These are phyloP conservation scores for Hagleromyces aurorensis DNA, from an alignment of 805 yeast genomes.

Conservation along the genomic window DNA sequence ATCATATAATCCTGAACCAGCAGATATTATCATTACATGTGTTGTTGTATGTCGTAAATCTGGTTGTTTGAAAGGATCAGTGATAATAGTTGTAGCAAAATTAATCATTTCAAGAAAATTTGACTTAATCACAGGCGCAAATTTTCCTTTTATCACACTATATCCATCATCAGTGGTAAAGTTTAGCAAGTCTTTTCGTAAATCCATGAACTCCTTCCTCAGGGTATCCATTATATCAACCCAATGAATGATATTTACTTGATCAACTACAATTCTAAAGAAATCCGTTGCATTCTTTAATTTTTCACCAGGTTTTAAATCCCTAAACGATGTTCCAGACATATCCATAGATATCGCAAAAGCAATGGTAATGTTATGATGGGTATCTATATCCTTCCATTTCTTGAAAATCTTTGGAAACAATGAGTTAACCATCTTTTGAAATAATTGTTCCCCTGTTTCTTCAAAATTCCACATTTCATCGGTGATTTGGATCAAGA, in stretches of 20 bases:
- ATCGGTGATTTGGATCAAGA: conserved; percentile 78
- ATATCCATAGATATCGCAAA: conserved; percentile 71
- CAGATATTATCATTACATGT: conserved; percentile 81
- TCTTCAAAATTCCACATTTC: conserved; percentile 99
- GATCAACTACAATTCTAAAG: conserved; percentile 91
- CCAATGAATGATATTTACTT: conserved; percentile 85
- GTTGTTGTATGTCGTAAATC: conserved; percentile 85
- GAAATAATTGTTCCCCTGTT: conserved; percentile 89
- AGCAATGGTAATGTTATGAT: conserved; percentile 85
- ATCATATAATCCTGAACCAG: conserved; percentile 91
- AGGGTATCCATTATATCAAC: conserved; percentile 82
- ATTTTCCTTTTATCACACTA: conserved; percentile 44
- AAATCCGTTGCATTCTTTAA: conserved; percentile 65
- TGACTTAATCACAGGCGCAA: conserved; percentile 84
- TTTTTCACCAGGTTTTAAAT: conserved; percentile 63
- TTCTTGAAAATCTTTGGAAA: conserved; percentile 81
- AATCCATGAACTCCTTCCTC: conserved; percentile 75
- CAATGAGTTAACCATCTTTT: conserved; percentile 83
- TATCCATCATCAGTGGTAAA: conserved; percentile 30
- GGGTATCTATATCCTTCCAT: conserved; percentile 83
- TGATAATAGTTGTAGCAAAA: conserved; percentile 67
- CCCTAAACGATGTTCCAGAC: conserved; percentile 42
- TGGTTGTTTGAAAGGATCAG: conserved; percentile 72
- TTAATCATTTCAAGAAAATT: conserved; percentile 83
- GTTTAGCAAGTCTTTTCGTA: conserved; percentile 63